These are phyloP conservation scores for Leccinum griseonigrum DNA, from an alignment of 1,284 basidiomycete species.

Conservation along the genomic window DNA sequence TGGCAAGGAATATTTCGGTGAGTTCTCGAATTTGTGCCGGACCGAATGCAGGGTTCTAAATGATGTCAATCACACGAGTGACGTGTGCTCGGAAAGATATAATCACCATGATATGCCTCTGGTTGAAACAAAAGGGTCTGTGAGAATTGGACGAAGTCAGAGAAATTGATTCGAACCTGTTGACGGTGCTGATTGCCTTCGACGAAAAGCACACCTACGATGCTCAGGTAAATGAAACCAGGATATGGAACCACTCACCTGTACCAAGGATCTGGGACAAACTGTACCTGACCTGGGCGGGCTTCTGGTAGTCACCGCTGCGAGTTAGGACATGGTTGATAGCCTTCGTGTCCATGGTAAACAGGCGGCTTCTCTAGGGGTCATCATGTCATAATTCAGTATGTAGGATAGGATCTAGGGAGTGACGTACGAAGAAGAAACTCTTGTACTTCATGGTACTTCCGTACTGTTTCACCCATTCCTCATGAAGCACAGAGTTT, in stretches of 20 bases:
- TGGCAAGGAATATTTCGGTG: slow-evolving; percentile 52
- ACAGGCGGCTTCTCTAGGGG: background rate
- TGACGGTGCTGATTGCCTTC: slow-evolving; percentile 26
- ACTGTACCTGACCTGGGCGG: slow-evolving; percentile 18
- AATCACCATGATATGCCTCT: slow-evolving; percentile 25
- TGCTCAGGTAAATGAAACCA: background rate
- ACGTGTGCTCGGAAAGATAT: background rate
- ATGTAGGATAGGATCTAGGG: background rate
- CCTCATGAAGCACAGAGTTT: slow-evolving; percentile 38
- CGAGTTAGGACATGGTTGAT: slow-evolving; percentile 38
- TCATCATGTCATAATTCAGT: background rate
- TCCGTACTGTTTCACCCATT: slow-evolving; percentile 58
- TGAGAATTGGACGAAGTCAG: background rate
- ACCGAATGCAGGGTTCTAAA: slow-evolving; percentile 54
- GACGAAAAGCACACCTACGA: slow-evolving; percentile 6
- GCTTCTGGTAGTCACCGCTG: slow-evolving; percentile 35
- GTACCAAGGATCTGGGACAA: slow-evolving; percentile 30
- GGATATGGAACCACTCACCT: slow-evolving; percentile 18
- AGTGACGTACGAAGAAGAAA: slow-evolving; percentile 43
- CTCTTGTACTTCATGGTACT: slow-evolving; percentile 45
- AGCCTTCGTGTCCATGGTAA: slow-evolving; percentile 2
- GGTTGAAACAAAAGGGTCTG: background rate
- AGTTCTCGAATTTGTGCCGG: slow-evolving; percentile 51
- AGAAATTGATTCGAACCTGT: slow-evolving; percentile 16
- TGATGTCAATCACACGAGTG: background rate